A percentile compares a stretch with the other conserved stretches of the same genome.
Evolutionary conservation across 768 basidiomycete genomes (phyloP).

Genomic region (Fomitopsis serialis): DNA sequence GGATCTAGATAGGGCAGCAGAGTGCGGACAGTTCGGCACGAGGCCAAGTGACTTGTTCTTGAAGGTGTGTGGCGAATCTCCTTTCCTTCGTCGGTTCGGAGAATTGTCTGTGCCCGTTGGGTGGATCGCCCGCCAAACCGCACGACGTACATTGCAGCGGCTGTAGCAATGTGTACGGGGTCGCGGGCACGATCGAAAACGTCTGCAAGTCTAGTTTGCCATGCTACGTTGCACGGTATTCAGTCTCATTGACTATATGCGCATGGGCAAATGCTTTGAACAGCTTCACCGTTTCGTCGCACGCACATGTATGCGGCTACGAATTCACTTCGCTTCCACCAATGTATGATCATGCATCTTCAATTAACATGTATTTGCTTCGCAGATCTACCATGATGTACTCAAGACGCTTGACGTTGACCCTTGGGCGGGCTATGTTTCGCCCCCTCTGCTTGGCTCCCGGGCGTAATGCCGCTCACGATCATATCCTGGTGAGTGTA

Average conservation of each 20-base stretch:
- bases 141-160: no score
- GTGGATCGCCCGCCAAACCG: no score
- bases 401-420: constrained; percentile 50
- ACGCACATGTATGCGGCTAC: no score
- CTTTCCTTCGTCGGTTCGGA: background rate
- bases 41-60: constrained; percentile 57
- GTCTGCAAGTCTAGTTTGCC: no score
- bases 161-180: no score
- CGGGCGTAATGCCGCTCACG: constrained; percentile 59
- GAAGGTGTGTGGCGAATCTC: constrained; percentile 34
- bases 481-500: constrained; percentile 48
- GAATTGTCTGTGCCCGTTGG: no score
- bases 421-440: constrained; percentile 50
- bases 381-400: constrained; percentile 58
- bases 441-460: constrained; percentile 58
- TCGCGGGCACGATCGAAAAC: no score
- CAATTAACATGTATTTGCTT: background rate
- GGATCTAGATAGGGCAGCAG: constrained; percentile 41
- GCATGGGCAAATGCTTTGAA: no score
- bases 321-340: no score
- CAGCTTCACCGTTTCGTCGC: no score
- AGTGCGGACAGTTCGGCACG: constrained; percentile 47
- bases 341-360: background rate
- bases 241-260: no score
- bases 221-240: no score